Base-by-base conservation (phyloP, 2,329 filamentous ascomycete species). In the Ophiostoma pallidulum region DNA sequence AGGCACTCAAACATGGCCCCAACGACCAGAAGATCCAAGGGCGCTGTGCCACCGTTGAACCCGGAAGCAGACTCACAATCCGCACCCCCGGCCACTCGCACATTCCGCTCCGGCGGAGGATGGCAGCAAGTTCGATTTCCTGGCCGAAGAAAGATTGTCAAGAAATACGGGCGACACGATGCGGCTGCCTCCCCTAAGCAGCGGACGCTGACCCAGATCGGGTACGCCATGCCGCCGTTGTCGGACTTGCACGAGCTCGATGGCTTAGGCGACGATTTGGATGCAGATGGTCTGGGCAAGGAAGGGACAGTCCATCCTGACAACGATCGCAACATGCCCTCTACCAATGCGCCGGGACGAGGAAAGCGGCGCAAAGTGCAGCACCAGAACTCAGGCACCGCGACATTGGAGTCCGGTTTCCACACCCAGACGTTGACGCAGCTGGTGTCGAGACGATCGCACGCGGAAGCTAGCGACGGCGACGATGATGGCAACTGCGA, bases 361-460 rank as follows among this genome's bases (percentile, higher is more conserved):
- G 39, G 29, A 19, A 46, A 46, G 18, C 28, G 36, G 16, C 44
- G 12, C 16, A 40, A 40, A 19, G 19, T 9, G 18, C 44, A 8
- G 4, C 28, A 35, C 12, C 7, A 20, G 29, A 16, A 4, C 22
- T n/a, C 6, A 10, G n/a, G 8, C 4, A n/a, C 16, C 16, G 16
- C 35, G 4, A 12, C 43, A 3, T 55, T 59, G 6, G 51, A 19
- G 16, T 59, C 58, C 13, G 60, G 56, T 4, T 62, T 60, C 29
- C 56, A 62, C 28, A 64, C 62, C 1, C 63, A 64, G 49, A 64
- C 62, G 4, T 31, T 65, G 37, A 64, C 63, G 2, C 62, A 65
- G 50, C 53, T 64, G 32, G 48, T 61, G n/a, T 56, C 57, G 6
- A 44, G 38, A 14, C 18, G 14, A 4, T 4, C 45, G 39, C 36